Conservation (phyloP, 768 basidiomycete genomes). For the Tubosaeta brunneosetosa region DNA sequence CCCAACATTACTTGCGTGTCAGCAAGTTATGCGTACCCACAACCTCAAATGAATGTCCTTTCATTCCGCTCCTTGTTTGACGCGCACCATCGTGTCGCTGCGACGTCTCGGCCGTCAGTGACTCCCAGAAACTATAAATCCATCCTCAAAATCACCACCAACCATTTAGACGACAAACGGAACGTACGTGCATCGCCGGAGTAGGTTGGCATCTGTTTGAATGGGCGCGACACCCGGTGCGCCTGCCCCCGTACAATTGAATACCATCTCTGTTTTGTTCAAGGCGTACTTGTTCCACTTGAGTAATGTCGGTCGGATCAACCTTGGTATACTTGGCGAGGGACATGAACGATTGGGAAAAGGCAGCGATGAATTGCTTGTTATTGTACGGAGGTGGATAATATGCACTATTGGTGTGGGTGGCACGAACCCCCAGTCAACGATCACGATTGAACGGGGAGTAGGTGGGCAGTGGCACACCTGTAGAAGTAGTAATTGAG, state of each 20-base stretch:
- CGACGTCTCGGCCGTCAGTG: slow-evolving; percentile 4
- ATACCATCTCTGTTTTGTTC: too few species aligned
- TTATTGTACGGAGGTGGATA: slow-evolving; percentile 19
- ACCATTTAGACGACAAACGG: too few species aligned
- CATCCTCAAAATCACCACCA: background rate
- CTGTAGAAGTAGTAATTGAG: slow-evolving; percentile 38
- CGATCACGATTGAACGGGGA: background rate
- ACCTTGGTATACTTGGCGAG: slow-evolving; percentile 13
- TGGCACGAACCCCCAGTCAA: background rate
- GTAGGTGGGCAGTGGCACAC: background rate
- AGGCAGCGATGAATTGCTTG: slow-evolving; percentile 26
- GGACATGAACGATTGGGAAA: slow-evolving; percentile 25
- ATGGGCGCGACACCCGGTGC: too few species aligned
- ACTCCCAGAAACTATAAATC: slow-evolving; percentile 14
- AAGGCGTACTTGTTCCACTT: slow-evolving; percentile 6
- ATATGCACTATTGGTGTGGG: background rate
- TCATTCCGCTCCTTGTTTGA: background rate
- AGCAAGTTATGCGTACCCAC: too few species aligned
- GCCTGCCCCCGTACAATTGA: too few species aligned
- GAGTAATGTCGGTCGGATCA: slow-evolving; percentile 17
- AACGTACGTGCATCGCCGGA: slow-evolving; percentile 13
- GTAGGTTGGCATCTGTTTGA: background rate
- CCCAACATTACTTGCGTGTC: too few species aligned
- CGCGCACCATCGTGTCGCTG: slow-evolving; percentile 5
- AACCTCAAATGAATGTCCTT: too few species aligned